Evolutionary conservation across 805 yeast genomes (phyloP).

Genomic region (Candida xiaguanensis): DNA sequence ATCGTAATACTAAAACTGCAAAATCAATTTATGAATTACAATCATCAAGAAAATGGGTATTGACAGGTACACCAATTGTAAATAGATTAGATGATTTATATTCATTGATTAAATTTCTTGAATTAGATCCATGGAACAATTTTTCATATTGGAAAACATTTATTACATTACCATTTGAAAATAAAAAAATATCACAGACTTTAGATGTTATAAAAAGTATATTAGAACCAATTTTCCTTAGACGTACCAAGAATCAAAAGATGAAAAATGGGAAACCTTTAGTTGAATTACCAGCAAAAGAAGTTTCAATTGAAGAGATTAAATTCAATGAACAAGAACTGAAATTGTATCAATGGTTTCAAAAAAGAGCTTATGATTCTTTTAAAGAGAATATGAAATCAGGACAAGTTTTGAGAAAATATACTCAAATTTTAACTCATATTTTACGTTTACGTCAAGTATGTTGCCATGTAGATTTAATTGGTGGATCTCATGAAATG

Average conservation of each 20-base stretch:
- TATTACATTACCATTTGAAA: constrained; percentile 79
- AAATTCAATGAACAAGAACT: constrained; percentile 64
- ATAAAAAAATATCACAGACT: constrained; percentile 65
- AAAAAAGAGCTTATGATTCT: constrained; percentile 60
- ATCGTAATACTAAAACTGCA: constrained; percentile 73
- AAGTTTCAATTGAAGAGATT: constrained; percentile 64
- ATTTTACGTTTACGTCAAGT: constrained; percentile 80
- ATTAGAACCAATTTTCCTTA: constrained; percentile 73
- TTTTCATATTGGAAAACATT: constrained; percentile 85
- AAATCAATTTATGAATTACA: constrained; percentile 67
- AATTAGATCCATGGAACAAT: constrained; percentile 87
- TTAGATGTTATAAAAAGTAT: constrained; percentile 82
- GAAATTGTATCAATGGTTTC: constrained; percentile 63
- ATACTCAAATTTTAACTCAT: constrained; percentile 77
- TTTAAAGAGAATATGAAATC: constrained; percentile 55
- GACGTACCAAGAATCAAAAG: constrained; percentile 85
- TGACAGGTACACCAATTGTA: constrained; percentile 92
- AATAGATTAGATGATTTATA: constrained; percentile 84
- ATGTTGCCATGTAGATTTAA: constrained; percentile 77
- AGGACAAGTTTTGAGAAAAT: constrained; percentile 69
- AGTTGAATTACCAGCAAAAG: constrained; percentile 74
- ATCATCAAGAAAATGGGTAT: constrained; percentile 71
- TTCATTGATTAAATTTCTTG: constrained; percentile 68
- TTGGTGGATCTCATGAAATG: constrained; percentile 49
- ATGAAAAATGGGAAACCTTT: constrained; percentile 61